phyloP scores from a whole-genome alignment of 2,329 filamentous ascomycete species.

The Karstenula rhodostoma region DNA sequence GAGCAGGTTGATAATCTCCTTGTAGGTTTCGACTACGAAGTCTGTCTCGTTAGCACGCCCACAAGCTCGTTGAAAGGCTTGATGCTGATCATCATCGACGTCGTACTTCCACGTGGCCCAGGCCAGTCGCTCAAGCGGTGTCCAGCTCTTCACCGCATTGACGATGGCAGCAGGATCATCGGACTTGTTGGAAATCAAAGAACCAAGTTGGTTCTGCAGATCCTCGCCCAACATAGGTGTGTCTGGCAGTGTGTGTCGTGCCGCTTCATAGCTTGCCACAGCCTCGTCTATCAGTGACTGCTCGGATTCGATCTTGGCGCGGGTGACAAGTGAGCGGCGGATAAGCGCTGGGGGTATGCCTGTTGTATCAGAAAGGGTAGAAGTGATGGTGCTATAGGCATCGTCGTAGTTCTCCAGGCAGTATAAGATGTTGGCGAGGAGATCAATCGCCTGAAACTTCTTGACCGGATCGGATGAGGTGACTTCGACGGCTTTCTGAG shows the following conservation, averaged over 20 bases:
- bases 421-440: conserved; percentile 5
- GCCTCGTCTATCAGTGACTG: not conserved
- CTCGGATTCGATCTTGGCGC: conserved; percentile 6
- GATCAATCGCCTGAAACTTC: not conserved
- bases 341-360: not conserved
- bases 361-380: not conserved
- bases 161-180: not conserved
- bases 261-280: conserved; percentile 7
- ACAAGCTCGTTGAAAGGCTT: not conserved
- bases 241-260: conserved; percentile 4
- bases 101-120: conserved; percentile 13
- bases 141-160: not conserved
- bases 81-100: not conserved
- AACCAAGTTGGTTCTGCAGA: conserved; percentile 1
- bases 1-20: conserved; percentile 4
- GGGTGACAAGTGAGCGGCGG: conserved; percentile 5
- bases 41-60: conserved; percentile 2
- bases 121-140: conserved; percentile 4
- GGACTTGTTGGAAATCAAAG: not conserved
- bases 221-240: conserved; percentile 7
- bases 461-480: not conserved
- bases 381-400: not conserved
- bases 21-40: conserved; percentile 1
- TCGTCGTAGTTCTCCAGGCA: not conserved
- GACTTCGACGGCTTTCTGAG: not conserved